Percentiles rank a stretch among this genome's conserved stretches.
Evolutionary conservation across 768 basidiomycete genomes (phyloP).

Genomic region (Macrocybe gigantea): DNA sequence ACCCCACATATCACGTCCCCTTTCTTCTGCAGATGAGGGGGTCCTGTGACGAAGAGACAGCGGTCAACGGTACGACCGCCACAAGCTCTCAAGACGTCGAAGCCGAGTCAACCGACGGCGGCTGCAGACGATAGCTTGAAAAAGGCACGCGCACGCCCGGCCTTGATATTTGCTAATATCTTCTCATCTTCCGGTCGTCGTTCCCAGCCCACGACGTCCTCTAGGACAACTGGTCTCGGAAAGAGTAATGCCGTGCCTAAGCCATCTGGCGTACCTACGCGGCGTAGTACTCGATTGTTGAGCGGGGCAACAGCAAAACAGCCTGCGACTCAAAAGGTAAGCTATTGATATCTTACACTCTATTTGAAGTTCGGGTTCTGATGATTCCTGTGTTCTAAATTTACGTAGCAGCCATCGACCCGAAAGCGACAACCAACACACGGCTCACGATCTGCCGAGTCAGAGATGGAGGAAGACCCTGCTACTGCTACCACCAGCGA

Average conservation of each 20-base stretch:
- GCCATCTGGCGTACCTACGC: constrained; percentile 40
- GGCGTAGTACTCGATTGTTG: constrained; percentile 72
- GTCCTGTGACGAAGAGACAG: constrained; percentile 70
- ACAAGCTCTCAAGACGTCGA: constrained; percentile 44
- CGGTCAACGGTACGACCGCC: constrained; percentile 57
- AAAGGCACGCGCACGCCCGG: constrained; percentile 91
- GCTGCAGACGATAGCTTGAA: constrained; percentile 67
- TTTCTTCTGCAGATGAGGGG: constrained; percentile 80
- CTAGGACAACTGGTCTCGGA: constrained; percentile 48
- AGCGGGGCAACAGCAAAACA: constrained; percentile 50
- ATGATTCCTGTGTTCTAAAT: constrained; percentile 2
- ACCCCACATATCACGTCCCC: constrained; percentile 53
- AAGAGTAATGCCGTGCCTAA: constrained; percentile 45
- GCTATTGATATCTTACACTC: constrained; percentile 3
- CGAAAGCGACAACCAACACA: constrained; percentile 56
- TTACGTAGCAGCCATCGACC: constrained; percentile 31
- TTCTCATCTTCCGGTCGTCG: constrained; percentile 82
- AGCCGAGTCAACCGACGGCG: constrained; percentile 46
- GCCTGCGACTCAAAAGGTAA: constrained; percentile 49
- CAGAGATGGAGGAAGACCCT: constrained; percentile 67
- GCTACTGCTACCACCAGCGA: constrained; percentile 36
- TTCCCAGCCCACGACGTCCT: constrained; percentile 67
- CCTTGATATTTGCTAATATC: constrained; percentile 81
- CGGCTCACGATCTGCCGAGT: constrained; percentile 59
- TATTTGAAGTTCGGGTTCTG: neutral